Percentiles rank a stretch among this genome's conserved stretches.
Evolutionary conservation across 768 basidiomycete species (phyloP).

Genomic region (Pleurotus eryngii): DNA sequence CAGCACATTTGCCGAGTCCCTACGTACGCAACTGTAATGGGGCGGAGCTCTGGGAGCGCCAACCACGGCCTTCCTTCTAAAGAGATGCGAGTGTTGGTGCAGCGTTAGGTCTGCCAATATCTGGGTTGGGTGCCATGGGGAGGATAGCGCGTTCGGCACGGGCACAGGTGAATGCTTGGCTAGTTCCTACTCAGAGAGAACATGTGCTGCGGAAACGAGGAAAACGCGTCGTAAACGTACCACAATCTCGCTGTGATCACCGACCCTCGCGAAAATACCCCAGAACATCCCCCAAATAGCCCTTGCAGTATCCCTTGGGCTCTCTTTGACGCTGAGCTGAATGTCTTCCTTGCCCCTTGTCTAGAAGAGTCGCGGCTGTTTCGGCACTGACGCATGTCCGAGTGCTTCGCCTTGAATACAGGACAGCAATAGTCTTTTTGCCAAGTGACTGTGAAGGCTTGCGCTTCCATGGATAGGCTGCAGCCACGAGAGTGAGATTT

Average conservation of each 20-base stretch:
- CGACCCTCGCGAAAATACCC: constrained; percentile 96
- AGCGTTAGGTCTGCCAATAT: constrained; percentile 91
- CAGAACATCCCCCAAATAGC: constrained; percentile 95
- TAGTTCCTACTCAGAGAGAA: constrained; percentile 59
- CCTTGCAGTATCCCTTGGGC: constrained; percentile 73
- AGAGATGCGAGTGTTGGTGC: constrained; percentile 66
- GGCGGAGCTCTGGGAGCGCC: constrained; percentile 51
- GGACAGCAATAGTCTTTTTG: constrained; percentile 80
- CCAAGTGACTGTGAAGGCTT: constrained; percentile 54
- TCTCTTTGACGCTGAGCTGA: constrained; percentile 95
- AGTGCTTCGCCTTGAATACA: constrained; percentile 93
- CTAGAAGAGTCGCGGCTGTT: constrained; percentile 78
- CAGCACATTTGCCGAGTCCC: constrained; percentile 95
- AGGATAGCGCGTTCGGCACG: constrained; percentile 95
- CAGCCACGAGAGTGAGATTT: constrained; percentile 62
- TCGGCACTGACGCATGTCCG: constrained; percentile 89
- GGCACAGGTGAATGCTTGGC: constrained; percentile 90
- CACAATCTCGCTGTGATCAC: constrained; percentile 90
- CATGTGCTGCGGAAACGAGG: background rate
- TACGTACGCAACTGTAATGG: constrained; percentile 88
- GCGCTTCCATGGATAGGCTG: constrained; percentile 27
- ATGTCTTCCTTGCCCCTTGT: constrained; percentile 81
- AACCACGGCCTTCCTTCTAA: constrained; percentile 20
- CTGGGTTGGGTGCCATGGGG: constrained; percentile 96
- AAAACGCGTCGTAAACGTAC: constrained; percentile 34